A percentile compares a stretch with the other conserved stretches of the same genome.
Conservation (phyloP, 23 red algal genomes). For the Gracilaria domingensis region DNA sequence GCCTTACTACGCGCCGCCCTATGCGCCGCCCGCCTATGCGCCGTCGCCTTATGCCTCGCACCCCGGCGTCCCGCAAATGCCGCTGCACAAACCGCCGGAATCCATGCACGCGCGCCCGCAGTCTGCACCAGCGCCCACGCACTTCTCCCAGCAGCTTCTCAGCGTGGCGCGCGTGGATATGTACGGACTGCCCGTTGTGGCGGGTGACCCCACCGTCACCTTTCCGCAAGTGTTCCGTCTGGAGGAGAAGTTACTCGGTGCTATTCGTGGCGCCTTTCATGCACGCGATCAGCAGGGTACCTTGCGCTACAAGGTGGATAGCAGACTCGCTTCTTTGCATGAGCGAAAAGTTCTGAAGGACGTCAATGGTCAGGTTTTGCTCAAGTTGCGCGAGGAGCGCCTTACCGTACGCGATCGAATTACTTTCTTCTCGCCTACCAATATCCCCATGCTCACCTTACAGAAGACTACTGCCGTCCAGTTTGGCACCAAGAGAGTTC, state of each 20-base stretch:
- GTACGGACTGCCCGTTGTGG: conserved; percentile 52
- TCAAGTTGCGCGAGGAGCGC: conserved; percentile 57
- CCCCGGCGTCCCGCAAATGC: neutral
- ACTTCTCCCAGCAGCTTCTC: conserved; percentile 15
- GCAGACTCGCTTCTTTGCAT: conserved; percentile 36
- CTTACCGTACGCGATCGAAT: conserved; percentile 47
- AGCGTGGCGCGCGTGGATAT: conserved; percentile 40
- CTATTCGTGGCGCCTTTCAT: conserved; percentile 52
- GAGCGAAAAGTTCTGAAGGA: conserved; percentile 57
- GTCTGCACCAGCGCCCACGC: neutral
- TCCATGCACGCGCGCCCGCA: neutral
- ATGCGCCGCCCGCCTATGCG: neutral
- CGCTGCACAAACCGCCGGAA: neutral
- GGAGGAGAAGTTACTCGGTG: conserved; percentile 56
- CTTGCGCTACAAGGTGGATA: conserved; percentile 64
- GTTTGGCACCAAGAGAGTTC: conserved; percentile 42
- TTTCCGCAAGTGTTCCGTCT: conserved; percentile 57
- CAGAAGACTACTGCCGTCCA: conserved; percentile 54
- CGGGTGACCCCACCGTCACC: conserved; percentile 17
- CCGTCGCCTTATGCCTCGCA: neutral
- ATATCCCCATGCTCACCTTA: conserved; percentile 63
- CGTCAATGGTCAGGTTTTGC: conserved; percentile 50
- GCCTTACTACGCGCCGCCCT: conserved; percentile 8
- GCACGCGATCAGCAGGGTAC: conserved; percentile 25
- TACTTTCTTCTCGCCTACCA: conserved; percentile 49